These are phyloP conservation scores for Trichoderma atroviride DNA, from an alignment of 2,329 filamentous ascomycete species.

Conservation along the genomic window DNA sequence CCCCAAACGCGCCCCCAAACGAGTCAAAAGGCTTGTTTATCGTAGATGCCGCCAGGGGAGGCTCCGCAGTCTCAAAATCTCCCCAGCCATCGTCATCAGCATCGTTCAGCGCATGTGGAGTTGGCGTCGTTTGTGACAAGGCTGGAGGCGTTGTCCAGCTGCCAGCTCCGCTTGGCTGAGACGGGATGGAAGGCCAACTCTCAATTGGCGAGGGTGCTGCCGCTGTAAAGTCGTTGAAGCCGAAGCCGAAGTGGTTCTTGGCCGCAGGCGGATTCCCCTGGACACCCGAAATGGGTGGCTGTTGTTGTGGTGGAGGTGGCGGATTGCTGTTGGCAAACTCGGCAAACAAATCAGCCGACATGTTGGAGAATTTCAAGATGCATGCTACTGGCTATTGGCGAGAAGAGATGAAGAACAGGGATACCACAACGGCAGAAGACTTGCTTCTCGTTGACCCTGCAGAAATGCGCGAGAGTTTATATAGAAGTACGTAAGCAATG, in stretches of 20 bases:
- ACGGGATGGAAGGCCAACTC: constrained; percentile 40
- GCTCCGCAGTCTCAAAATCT: constrained; percentile 64
- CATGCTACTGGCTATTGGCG: background rate
- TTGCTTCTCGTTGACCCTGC: background rate
- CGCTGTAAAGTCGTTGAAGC: constrained; percentile 27
- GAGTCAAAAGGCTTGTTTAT: constrained; percentile 7
- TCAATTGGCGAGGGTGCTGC: constrained; percentile 32
- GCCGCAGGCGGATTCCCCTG: constrained; percentile 28
- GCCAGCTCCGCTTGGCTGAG: constrained; percentile 30
- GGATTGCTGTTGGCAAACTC: constrained; percentile 52
- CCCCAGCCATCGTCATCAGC: constrained; percentile 63
- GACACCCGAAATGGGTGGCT: background rate
- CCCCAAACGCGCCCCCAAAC: background rate
- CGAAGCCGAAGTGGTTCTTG: constrained; percentile 37
- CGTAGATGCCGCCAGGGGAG: constrained; percentile 29
- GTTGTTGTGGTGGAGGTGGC: constrained; percentile 30
- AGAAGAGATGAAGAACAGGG: background rate
- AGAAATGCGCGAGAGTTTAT: background rate
- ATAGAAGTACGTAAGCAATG: background rate
- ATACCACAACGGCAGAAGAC: background rate
- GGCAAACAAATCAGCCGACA: constrained; percentile 69
- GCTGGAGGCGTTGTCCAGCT: constrained; percentile 29
- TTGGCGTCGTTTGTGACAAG: constrained; percentile 23
- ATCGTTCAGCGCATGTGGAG: constrained; percentile 22
- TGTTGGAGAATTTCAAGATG: constrained; percentile 36